phyloP scores from a whole-genome alignment of 169 alveolate species.

The Condylostoma magnum region DNA sequence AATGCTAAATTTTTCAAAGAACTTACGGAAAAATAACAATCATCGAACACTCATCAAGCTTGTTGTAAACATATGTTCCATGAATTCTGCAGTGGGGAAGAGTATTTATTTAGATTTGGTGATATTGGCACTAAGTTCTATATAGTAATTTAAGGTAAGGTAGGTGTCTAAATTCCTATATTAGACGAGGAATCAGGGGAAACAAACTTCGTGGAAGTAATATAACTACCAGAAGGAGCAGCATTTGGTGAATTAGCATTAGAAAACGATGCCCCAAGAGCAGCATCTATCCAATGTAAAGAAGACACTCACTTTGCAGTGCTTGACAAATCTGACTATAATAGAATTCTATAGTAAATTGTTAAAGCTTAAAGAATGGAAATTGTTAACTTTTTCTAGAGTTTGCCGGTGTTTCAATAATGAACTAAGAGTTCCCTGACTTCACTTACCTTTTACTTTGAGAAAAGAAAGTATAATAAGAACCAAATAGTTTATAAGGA shows the following conservation, averaged over 20 bases:
- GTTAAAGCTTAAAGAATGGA: neutral
- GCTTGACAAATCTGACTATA: neutral
- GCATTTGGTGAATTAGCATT: neutral
- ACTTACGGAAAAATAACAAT: neutral
- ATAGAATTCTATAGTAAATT: neutral
- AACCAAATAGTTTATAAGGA: neutral
- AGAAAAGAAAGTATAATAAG: neutral
- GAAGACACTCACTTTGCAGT: neutral
- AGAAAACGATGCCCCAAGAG: neutral
- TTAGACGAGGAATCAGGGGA: neutral
- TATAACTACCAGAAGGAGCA: neutral
- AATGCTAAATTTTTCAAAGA: neutral
- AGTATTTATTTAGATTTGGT: neutral
- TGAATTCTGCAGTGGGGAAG: neutral
- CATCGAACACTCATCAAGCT: neutral
- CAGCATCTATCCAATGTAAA: conserved; percentile 12
- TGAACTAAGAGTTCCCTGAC: neutral
- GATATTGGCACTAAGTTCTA: neutral
- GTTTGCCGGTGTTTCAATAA: neutral
- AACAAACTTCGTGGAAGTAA: neutral
- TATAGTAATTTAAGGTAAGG: neutral
- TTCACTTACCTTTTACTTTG: neutral
- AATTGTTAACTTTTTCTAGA: neutral
- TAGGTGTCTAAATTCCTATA: neutral
- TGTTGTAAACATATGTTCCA: neutral